Evolutionary conservation across 202 grass and related monocot genomes (phyloP).

Genomic region (Tripidium arundinaceum): DNA sequence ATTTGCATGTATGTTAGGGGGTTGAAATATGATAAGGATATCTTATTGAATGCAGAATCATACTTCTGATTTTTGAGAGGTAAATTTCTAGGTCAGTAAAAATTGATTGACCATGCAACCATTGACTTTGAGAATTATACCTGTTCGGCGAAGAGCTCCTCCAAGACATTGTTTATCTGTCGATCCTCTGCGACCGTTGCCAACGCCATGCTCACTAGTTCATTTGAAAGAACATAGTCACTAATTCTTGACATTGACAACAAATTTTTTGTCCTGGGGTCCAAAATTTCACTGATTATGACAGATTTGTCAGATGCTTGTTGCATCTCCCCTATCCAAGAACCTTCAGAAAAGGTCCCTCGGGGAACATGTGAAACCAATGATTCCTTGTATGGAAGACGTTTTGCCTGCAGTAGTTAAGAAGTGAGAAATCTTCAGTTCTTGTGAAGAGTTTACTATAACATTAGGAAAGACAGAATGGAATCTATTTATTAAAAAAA

Average conservation of each 20-base stretch:
- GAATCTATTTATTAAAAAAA: not conserved
- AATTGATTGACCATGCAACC: not conserved
- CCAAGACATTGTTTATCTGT: constrained; percentile 71
- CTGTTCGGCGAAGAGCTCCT: constrained; percentile 73
- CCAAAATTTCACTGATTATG: constrained; percentile 78
- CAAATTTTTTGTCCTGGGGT: constrained; percentile 71
- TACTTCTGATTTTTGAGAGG: not conserved
- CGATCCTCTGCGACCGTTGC: constrained; percentile 74
- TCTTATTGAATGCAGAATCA: constrained; percentile 1
- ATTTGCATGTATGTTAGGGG: constrained; percentile 16
- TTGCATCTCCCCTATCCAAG: constrained; percentile 84
- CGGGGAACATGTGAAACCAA: constrained; percentile 34
- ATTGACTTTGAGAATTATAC: constrained; percentile 25
- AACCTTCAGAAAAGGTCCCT: constrained; percentile 62
- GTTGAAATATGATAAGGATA: not conserved
- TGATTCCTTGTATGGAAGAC: constrained; percentile 48
- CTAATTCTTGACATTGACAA: constrained; percentile 66
- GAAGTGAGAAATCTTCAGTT: constrained; percentile 18
- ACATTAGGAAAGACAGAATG: not conserved
- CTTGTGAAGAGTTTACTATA: not conserved
- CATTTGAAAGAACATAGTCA: constrained; percentile 81
- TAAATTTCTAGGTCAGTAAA: not conserved
- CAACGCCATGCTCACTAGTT: constrained; percentile 84
- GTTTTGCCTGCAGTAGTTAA: constrained; percentile 51
- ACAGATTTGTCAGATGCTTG: constrained; percentile 75